These are phyloP conservation scores for Taiozyma sp. DNA, from an alignment of 1,139 yeast species.

Conservation along the genomic window DNA sequence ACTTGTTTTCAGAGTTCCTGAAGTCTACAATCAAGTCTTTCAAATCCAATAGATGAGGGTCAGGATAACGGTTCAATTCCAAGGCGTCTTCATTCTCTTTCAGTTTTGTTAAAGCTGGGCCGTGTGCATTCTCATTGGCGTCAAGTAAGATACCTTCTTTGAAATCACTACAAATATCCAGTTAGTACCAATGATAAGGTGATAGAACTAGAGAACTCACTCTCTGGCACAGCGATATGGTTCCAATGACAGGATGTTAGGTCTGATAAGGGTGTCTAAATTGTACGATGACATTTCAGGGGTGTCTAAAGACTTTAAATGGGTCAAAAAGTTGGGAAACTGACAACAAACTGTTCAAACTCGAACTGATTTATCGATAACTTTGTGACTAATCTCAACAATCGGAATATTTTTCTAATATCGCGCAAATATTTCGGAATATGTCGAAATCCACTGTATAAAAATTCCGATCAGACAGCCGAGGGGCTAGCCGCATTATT, in stretches of 20 bases:
- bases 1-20: slow-evolving; percentile 47
- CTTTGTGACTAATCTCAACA: not conserved
- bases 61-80: slow-evolving; percentile 88
- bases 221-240: slow-evolving; percentile 98
- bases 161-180: slow-evolving; percentile 46
- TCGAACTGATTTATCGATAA: not conserved
- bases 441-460: too few species aligned
- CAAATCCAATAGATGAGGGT: slow-evolving; percentile 86
- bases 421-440: not conserved
- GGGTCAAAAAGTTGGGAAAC: not conserved
- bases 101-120: slow-evolving; percentile 59
- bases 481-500: not conserved
- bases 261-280: slow-evolving; percentile 62
- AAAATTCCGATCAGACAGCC: not conserved
- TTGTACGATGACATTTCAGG: slow-evolving; percentile 35
- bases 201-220: slow-evolving; percentile 21
- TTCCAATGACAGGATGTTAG: slow-evolving; percentile 73
- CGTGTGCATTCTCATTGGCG: slow-evolving; percentile 95
- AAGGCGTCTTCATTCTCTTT: slow-evolving; percentile 31
- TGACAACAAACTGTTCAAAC: not conserved
- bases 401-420: not conserved
- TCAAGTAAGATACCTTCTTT: slow-evolving; percentile 83
- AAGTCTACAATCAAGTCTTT: slow-evolving; percentile 68
- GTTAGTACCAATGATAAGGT: slow-evolving; percentile 9
- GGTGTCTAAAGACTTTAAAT: not conserved